Conservation (phyloP, 176 grass and related monocot species). For the Oryza rufipogon region DNA sequence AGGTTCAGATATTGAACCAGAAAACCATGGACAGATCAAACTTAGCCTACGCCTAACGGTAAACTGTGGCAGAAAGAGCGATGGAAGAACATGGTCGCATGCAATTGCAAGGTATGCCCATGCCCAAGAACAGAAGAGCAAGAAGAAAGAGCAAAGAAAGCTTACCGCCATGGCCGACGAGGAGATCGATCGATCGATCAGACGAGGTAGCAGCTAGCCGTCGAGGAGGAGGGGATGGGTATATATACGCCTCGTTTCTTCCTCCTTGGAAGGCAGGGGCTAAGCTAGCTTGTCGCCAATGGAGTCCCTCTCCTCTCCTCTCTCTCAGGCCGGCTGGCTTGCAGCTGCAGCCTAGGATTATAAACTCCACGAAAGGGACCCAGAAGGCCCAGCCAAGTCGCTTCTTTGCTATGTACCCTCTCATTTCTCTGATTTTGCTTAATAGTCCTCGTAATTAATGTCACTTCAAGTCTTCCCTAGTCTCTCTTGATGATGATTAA, state of each 20-base stretch:
- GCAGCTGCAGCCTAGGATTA: neutral
- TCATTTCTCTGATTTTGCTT: neutral
- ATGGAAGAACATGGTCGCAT: neutral
- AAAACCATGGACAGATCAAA: neutral
- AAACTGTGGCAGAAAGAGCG: neutral
- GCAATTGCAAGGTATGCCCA: neutral
- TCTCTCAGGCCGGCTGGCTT: neutral
- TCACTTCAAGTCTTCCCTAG: no score
- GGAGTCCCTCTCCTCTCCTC: neutral
- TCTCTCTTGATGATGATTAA: no score
- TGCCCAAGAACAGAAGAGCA: neutral
- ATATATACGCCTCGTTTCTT: conserved; percentile 32
- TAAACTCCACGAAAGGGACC: neutral
- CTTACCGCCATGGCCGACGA: conserved; percentile 49
- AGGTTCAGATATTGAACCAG: neutral
- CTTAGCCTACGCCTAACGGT: neutral
- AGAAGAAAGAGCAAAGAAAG: neutral
- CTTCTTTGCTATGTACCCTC: neutral
- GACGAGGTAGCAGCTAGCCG: conserved; percentile 12
- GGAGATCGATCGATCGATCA: no score
- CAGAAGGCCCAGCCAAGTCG: no score
- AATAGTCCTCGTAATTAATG: neutral
- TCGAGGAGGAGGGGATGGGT: neutral
- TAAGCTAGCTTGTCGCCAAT: neutral
- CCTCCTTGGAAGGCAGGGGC: neutral